Conservation (phyloP, 306 rosid species). For the peach (Prunus persica) region DNA sequence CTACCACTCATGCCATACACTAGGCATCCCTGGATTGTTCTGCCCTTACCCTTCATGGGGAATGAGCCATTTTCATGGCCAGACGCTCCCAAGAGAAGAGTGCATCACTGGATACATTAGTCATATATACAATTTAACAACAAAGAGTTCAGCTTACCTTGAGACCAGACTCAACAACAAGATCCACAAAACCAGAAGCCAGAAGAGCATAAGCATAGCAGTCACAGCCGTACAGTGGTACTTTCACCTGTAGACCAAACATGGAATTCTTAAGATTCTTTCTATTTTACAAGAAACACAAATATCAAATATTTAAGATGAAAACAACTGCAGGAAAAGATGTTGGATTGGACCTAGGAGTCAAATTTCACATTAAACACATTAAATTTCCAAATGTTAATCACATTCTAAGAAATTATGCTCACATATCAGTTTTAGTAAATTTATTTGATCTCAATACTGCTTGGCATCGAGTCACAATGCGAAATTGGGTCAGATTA, state of each 20-base stretch:
- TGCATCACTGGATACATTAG: neutral
- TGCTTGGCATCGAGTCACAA: neutral
- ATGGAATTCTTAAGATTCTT: neutral
- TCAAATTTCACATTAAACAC: no score
- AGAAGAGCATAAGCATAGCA: slow-evolving; percentile 97
- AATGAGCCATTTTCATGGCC: neutral
- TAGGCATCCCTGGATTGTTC: neutral
- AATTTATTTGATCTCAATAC: neutral
- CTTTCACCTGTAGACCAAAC: slow-evolving; percentile 68
- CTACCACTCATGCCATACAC: neutral
- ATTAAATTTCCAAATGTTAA: neutral
- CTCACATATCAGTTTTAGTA: slow-evolving; percentile 2
- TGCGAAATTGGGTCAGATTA: neutral
- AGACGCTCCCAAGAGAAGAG: neutral
- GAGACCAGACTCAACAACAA: slow-evolving; percentile 87
- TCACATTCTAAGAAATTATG: neutral
- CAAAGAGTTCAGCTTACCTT: slow-evolving; percentile 48
- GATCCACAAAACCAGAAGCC: slow-evolving; percentile 92
- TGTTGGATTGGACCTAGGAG: neutral
- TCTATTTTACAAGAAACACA: neutral
- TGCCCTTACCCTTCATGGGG: neutral
- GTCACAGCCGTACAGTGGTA: slow-evolving; percentile 91
- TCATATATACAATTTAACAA: neutral
- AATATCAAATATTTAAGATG: neutral
- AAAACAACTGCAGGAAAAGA: neutral